phyloP scores from a whole-genome alignment of 176 grass and related monocot genomes.

The Olyra latifolia region DNA sequence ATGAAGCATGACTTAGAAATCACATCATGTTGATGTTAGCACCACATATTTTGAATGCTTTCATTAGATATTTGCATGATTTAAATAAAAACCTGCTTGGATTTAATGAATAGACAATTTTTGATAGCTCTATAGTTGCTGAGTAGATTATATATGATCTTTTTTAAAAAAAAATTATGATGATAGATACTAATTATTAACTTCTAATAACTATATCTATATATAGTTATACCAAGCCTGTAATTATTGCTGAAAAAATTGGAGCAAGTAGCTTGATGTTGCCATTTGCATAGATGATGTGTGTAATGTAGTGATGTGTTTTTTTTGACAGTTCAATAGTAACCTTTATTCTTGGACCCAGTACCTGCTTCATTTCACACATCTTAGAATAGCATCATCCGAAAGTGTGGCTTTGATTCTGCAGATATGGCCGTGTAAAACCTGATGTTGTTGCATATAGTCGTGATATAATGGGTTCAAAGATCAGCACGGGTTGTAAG shows the following conservation, averaged over 20 bases:
- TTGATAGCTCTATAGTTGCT: not conserved
- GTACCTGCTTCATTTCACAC: not conserved
- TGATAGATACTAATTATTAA: not conserved
- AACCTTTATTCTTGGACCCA: not conserved
- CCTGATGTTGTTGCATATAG: slow-evolving; percentile 96
- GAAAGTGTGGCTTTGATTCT: slow-evolving; percentile 32
- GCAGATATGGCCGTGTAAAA: slow-evolving; percentile 95
- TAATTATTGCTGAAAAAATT: not conserved
- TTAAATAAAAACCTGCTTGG: not conserved
- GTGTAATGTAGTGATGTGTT: not conserved
- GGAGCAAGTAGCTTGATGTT: not conserved
- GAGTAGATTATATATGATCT: not conserved
- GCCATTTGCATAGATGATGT: not conserved
- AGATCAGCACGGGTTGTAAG: slow-evolving; percentile 99
- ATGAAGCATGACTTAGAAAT: not conserved
- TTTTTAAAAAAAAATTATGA: not conserved
- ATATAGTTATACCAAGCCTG: not conserved
- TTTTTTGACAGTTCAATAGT: not conserved
- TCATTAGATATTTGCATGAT: not conserved
- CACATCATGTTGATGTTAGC: not conserved
- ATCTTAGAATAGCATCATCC: slow-evolving; percentile 31
- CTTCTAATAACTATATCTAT: not conserved
- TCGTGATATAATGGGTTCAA: slow-evolving; percentile 96
- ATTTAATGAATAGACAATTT: not conserved
- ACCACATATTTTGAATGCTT: not conserved